These are phyloP conservation scores for Phyllosticta paracitricarpa DNA, from an alignment of 2,329 filamentous ascomycete species.

Conservation along the genomic window DNA sequence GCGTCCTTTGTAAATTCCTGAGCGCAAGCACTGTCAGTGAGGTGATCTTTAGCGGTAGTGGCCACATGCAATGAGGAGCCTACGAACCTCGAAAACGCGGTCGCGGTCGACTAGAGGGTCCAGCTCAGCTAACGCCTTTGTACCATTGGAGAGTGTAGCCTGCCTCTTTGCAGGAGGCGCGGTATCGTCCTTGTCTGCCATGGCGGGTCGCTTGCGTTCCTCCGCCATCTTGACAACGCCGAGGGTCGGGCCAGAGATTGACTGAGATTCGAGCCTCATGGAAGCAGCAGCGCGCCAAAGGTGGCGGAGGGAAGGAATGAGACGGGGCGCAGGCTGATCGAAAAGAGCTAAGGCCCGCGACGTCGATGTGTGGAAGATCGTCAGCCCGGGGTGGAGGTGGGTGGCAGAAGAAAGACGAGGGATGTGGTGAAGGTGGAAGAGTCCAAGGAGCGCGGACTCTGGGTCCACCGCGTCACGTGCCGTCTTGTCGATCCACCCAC, in stretches of 20 bases:
- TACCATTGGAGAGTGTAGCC: conserved; percentile 66
- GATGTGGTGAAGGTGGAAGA: conserved; percentile 10
- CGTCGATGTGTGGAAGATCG: conserved; percentile 4
- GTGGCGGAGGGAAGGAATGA: conserved; percentile 1
- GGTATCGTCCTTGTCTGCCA: conserved; percentile 68
- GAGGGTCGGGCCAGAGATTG: conserved; percentile 59
- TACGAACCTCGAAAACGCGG: conserved; percentile 51
- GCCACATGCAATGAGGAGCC: conserved; percentile 8
- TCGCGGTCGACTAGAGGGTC: conserved; percentile 31
- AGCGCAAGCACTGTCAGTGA: conserved; percentile 14
- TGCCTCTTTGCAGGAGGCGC: conserved; percentile 88
- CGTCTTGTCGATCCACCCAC: conserved; percentile 1
- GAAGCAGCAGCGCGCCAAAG: conserved; percentile 47
- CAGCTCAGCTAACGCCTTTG: conserved; percentile 53
- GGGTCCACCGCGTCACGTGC: conserved; percentile 2
- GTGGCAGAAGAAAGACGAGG: conserved; percentile 1
- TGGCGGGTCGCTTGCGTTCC: conserved; percentile 93
- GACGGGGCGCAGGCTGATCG: background rate
- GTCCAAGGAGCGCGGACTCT: conserved; percentile 2
- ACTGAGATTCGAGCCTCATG: conserved; percentile 68
- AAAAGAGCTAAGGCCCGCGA: conserved; percentile 3
- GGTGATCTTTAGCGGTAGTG: conserved; percentile 23
- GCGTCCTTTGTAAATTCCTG: conserved; percentile 92
- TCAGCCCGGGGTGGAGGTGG: background rate
- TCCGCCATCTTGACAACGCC: conserved; percentile 85